These are phyloP conservation scores for Russula abietina DNA, from an alignment of 768 basidiomycete genomes.

Conservation along the genomic window DNA sequence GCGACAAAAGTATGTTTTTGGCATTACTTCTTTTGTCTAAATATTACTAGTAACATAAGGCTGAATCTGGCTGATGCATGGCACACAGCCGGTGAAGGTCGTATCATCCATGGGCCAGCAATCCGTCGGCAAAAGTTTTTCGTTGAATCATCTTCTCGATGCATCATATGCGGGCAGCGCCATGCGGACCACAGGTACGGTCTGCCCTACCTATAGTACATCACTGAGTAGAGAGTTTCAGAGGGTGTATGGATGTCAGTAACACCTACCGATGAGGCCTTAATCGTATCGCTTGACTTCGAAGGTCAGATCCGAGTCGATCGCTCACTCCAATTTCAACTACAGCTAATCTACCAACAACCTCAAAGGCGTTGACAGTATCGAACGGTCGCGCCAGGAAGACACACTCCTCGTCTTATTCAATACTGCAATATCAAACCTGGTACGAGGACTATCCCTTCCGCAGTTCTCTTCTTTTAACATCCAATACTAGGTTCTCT, in stretches of 20 bases:
- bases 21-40: too few species aligned
- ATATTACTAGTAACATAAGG: too few species aligned
- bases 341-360: too few species aligned
- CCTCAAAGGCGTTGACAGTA: slow-evolving; percentile 49
- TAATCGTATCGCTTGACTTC: slow-evolving; percentile 59
- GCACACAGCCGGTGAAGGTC: slow-evolving; percentile 49
- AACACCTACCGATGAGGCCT: slow-evolving; percentile 48
- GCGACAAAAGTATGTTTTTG: slow-evolving; percentile 41
- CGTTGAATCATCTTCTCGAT: slow-evolving; percentile 55
- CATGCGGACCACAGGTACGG: slow-evolving; percentile 51
- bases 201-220: background rate
- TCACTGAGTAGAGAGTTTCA: slow-evolving; percentile 6
- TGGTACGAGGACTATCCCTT: slow-evolving; percentile 32
- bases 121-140: slow-evolving; percentile 56
- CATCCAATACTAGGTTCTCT: slow-evolving; percentile 45
- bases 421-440: slow-evolving; percentile 59
- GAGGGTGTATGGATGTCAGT: slow-evolving; percentile 67
- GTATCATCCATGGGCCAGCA: slow-evolving; percentile 68
- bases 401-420: slow-evolving; percentile 58
- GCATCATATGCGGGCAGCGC: slow-evolving; percentile 62
- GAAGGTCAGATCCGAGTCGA: slow-evolving; percentile 39
- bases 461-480: background rate
- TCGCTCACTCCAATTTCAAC: background rate
- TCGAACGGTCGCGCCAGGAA: slow-evolving; percentile 58
- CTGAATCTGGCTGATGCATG: background rate